Evolutionary conservation across 108 stramenopile genomes (phyloP).

Genomic region (Cyclotella atomus): DNA sequence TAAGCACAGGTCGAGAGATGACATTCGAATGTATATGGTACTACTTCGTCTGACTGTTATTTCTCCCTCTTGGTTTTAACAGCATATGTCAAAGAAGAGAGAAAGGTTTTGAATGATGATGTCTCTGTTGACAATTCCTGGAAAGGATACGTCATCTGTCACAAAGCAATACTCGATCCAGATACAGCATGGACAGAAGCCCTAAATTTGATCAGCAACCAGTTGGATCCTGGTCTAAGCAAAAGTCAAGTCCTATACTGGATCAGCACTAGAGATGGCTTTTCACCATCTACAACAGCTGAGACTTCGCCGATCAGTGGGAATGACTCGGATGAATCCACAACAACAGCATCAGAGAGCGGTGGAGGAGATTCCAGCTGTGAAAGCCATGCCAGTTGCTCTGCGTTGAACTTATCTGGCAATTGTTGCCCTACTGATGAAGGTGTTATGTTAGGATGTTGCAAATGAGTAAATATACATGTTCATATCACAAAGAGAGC

Average conservation of each 20-base stretch:
- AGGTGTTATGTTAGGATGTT: conserved; percentile 38
- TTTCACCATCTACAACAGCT: no score
- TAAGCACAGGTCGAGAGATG: conserved; percentile 3
- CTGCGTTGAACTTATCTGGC: conserved; percentile 41
- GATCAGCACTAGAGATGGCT: conserved; percentile 65
- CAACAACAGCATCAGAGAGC: no score
- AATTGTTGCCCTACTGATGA: conserved; percentile 62
- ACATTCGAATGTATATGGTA: not conserved
- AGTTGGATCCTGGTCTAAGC: conserved; percentile 79
- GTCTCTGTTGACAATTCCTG: conserved; percentile 73
- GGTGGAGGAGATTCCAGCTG: no score
- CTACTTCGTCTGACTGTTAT: not conserved
- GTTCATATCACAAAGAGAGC: no score
- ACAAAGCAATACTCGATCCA: conserved; percentile 79
- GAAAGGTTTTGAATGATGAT: conserved; percentile 16
- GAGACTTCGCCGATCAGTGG: no score
- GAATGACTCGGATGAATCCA: no score
- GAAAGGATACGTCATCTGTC: conserved; percentile 72
- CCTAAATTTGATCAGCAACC: conserved; percentile 56
- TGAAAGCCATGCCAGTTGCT: no score
- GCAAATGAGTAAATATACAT: conserved; percentile 34
- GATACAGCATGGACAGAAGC: conserved; percentile 79
- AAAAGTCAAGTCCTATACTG: conserved; percentile 83
- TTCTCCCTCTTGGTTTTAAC: not conserved
- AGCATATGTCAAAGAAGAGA: conserved; percentile 64